These are phyloP conservation scores for Parastagonospora avenae DNA, from an alignment of 2,329 filamentous ascomycete species.

Conservation along the genomic window DNA sequence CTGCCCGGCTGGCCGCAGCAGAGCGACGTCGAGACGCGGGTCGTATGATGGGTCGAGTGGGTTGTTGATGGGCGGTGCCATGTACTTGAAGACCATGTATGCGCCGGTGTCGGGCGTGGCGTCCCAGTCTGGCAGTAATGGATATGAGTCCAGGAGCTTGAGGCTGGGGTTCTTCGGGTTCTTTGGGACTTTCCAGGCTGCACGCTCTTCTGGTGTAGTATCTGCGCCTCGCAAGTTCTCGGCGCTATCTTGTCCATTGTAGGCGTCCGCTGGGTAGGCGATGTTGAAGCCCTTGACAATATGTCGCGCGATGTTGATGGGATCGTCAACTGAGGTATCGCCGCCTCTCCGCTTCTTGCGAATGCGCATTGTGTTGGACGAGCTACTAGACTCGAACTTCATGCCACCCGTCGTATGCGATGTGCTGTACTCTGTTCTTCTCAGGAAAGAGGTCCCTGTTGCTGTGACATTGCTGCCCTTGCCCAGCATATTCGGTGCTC, in stretches of 20 bases:
- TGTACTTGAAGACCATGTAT: constrained; percentile 66
- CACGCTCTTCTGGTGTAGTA: constrained; percentile 58
- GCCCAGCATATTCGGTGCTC: constrained; percentile 81
- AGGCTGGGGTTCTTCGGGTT: constrained; percentile 64
- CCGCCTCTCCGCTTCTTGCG: constrained; percentile 45
- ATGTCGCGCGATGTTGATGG: constrained; percentile 64
- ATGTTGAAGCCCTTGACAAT: constrained; percentile 69
- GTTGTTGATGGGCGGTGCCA: constrained; percentile 61
- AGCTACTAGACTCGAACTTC: constrained; percentile 58
- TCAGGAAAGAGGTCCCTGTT: constrained; percentile 86
- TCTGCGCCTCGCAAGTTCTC: constrained; percentile 60
- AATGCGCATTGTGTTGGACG: constrained; percentile 49
- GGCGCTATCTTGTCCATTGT: constrained; percentile 69
- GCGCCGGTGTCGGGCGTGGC: constrained; percentile 63
- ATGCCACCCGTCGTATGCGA: constrained; percentile 50
- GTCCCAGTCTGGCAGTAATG: constrained; percentile 65
- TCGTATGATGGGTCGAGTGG: constrained; percentile 57
- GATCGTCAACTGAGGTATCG: constrained; percentile 59
- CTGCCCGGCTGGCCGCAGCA: constrained; percentile 61
- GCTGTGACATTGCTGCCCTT: constrained; percentile 75
- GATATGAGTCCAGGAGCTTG: constrained; percentile 64
- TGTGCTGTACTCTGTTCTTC: constrained; percentile 94
- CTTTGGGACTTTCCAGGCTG: constrained; percentile 64
- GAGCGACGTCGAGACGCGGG: constrained; percentile 62
- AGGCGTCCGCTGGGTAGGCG: constrained; percentile 66